Conservation (phyloP, 2,329 filamentous ascomycete genomes). For the Pseudogymnoascus sp. region DNA sequence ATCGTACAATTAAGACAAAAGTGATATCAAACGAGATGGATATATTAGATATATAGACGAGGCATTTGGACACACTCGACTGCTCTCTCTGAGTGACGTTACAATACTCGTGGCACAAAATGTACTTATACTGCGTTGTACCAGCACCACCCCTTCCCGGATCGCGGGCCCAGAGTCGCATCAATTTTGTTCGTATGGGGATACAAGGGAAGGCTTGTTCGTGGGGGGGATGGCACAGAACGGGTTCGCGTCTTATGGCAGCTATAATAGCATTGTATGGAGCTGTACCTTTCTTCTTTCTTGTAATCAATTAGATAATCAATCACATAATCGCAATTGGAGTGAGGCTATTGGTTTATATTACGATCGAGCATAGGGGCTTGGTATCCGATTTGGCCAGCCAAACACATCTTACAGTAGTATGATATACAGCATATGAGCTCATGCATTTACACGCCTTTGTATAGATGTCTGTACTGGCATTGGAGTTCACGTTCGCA, state of each 20-base stretch:
- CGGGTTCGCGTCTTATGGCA: not conserved
- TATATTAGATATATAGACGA: not conserved
- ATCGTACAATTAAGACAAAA: not conserved
- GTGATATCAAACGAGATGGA: not conserved
- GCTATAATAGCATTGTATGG: not conserved
- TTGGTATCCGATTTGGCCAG: not conserved
- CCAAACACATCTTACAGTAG: not conserved
- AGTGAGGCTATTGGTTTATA: not conserved
- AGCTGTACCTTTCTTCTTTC: not conserved
- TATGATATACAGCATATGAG: not conserved
- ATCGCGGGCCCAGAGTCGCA: not conserved
- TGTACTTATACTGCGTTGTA: not conserved
- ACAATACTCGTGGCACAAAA: not conserved
- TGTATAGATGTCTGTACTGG: not conserved
- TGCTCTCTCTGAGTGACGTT: not conserved
- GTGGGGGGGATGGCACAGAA: not conserved
- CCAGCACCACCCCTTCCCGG: not conserved
- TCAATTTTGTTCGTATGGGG: not conserved
- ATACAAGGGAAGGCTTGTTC: not conserved
- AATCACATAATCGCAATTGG: not conserved
- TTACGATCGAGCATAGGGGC: not conserved
- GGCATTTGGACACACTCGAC: not conserved
- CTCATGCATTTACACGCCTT: not conserved
- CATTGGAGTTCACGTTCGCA: not conserved
- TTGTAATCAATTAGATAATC: not conserved